Conservation (phyloP, 2,329 filamentous ascomycete genomes). For the Sporothrix variecibatus region DNA sequence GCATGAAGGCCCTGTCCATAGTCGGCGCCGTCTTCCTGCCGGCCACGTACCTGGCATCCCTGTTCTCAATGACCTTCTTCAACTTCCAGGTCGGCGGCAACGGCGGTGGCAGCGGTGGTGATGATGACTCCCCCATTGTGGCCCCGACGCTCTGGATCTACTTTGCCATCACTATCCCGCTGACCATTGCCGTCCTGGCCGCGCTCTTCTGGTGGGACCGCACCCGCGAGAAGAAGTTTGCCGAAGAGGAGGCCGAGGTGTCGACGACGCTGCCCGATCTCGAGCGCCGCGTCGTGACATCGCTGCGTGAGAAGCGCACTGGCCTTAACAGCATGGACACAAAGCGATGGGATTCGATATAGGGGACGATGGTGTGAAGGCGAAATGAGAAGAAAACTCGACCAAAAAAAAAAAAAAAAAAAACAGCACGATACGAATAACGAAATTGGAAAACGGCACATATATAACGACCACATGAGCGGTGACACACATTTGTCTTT, state of each 20-base stretch:
- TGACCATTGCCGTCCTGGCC: slow-evolving; percentile 57
- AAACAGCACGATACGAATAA: not conserved
- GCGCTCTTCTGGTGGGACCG: slow-evolving; percentile 58
- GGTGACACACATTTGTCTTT: not conserved
- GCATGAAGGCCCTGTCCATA: slow-evolving; percentile 66
- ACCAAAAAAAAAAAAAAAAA: not conserved
- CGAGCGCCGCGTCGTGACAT: slow-evolving; percentile 59
- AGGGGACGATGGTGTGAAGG: not conserved
- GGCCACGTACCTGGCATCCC: slow-evolving; percentile 62
- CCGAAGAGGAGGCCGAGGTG: slow-evolving; percentile 52
- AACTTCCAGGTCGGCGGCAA: slow-evolving; percentile 54
- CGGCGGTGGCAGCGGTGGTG: slow-evolving; percentile 12
- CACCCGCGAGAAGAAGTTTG: slow-evolving; percentile 51
- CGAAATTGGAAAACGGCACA: slow-evolving; percentile 2
- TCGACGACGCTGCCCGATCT: slow-evolving; percentile 58
- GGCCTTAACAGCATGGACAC: slow-evolving; percentile 40
- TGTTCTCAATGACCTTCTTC: slow-evolving; percentile 69
- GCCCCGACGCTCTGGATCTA: slow-evolving; percentile 62
- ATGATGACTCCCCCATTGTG: slow-evolving; percentile 46
- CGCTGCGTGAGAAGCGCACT: slow-evolving; percentile 57
- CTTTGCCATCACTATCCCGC: slow-evolving; percentile 61
- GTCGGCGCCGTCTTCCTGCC: slow-evolving; percentile 65
- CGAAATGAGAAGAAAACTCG: not conserved
- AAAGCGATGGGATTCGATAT: slow-evolving; percentile 29
- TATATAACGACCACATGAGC: not conserved